Conservation (phyloP, 352 stramenopile genomes). For the Phytophthora fragariaefolia region DNA sequence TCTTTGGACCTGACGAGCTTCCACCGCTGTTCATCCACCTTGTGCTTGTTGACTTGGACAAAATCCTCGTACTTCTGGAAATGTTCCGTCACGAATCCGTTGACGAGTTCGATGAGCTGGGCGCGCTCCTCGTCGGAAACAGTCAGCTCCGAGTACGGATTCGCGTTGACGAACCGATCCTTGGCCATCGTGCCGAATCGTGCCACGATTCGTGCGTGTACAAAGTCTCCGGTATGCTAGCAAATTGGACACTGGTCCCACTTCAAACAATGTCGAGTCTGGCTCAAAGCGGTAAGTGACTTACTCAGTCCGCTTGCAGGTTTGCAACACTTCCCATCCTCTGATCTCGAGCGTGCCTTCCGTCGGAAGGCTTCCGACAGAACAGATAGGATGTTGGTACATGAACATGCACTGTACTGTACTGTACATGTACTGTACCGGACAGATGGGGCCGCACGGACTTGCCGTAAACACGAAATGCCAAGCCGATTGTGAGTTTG, state of each 20-base stretch:
- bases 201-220: too few relatives aligned
- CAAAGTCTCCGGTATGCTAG: background rate
- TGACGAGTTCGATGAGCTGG: constrained; percentile 24
- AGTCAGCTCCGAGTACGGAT: constrained; percentile 24
- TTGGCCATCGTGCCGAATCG: constrained; percentile 15
- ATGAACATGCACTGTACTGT: too few relatives aligned
- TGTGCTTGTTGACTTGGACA: constrained; percentile 17
- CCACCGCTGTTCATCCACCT: constrained; percentile 32
- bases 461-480: too few relatives aligned
- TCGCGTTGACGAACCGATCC: constrained; percentile 21
- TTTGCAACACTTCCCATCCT: background rate
- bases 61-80: constrained; percentile 39
- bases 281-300: too few relatives aligned
- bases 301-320: too few relatives aligned
- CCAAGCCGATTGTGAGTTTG: too few relatives aligned
- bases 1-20: constrained; percentile 35
- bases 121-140: constrained; percentile 22
- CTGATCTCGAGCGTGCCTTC: too few relatives aligned
- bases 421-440: too few relatives aligned
- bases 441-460: too few relatives aligned
- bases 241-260: constrained; percentile 17
- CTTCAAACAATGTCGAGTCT: background rate
- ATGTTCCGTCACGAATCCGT: constrained; percentile 18
- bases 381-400: too few relatives aligned
- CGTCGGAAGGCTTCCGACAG: too few relatives aligned